These are phyloP conservation scores for Excoecaria agallocha DNA, from an alignment of 345 rosid species.

Conservation along the genomic window DNA sequence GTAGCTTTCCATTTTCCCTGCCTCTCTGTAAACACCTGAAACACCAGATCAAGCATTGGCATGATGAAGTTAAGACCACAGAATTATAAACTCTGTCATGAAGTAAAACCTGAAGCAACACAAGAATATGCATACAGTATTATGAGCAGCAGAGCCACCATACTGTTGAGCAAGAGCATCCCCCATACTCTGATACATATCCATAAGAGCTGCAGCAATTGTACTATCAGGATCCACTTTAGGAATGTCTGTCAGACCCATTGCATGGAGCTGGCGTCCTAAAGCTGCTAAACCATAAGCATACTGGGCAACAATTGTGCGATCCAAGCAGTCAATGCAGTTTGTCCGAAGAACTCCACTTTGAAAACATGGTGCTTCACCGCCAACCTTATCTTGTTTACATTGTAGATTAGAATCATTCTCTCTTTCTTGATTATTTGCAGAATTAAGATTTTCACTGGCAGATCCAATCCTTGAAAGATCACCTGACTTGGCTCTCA, in stretches of 20 bases:
- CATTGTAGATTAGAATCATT: slow-evolving; percentile 41
- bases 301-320: slow-evolving; percentile 97
- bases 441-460: slow-evolving; percentile 51
- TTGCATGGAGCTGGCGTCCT: slow-evolving; percentile 83
- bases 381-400: slow-evolving; percentile 37
- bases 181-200: slow-evolving; percentile 97
- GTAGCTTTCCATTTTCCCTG: slow-evolving; percentile 99
- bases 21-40: slow-evolving; percentile 93
- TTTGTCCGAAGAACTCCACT: slow-evolving; percentile 97
- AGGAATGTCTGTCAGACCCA: slow-evolving; percentile 76
- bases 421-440: slow-evolving; percentile 56
- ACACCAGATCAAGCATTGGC: slow-evolving; percentile 19
- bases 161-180: slow-evolving; percentile 99
- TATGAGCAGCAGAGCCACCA: slow-evolving; percentile 99
- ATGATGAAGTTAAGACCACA: slow-evolving; percentile 8
- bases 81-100: slow-evolving; percentile 3
- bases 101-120: not conserved
- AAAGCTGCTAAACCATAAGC: slow-evolving; percentile 95
- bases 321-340: slow-evolving; percentile 98
- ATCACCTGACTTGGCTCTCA: slow-evolving; percentile 68
- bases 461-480: slow-evolving; percentile 55
- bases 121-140: slow-evolving; percentile 50
- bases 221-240: slow-evolving; percentile 84
- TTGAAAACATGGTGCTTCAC: slow-evolving; percentile 63
- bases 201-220: slow-evolving; percentile 96